These are phyloP conservation scores for Candida railenensis DNA, from an alignment of 805 yeast genomes.

Conservation along the genomic window DNA sequence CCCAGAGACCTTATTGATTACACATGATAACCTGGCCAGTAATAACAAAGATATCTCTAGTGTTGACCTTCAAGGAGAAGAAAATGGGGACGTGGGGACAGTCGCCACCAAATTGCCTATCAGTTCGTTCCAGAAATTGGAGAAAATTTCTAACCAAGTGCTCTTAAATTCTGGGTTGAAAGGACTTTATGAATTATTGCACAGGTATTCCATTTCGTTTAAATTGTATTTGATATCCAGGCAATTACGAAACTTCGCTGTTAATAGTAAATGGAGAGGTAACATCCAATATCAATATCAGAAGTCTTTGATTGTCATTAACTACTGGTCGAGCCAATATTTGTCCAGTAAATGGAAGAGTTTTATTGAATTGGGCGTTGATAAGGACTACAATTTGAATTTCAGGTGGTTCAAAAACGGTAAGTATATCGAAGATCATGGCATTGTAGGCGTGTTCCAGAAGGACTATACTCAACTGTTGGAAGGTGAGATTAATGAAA, in stretches of 20 bases:
- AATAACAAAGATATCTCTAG: neutral
- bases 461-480: neutral
- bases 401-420: conserved; percentile 68
- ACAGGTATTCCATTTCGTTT: conserved; percentile 60
- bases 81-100: neutral
- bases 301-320: conserved; percentile 51
- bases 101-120: conserved; percentile 30
- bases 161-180: conserved; percentile 46
- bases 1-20: conserved; percentile 31
- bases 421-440: conserved; percentile 17
- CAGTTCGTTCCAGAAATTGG: conserved; percentile 42
- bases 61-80: neutral
- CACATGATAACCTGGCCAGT: conserved; percentile 16
- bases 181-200: conserved; percentile 57
- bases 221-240: conserved; percentile 60
- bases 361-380: conserved; percentile 62
- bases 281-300: conserved; percentile 58
- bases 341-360: conserved; percentile 49
- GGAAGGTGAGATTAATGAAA: neutral
- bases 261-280: conserved; percentile 55
- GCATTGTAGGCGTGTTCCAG: neutral
- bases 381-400: conserved; percentile 43
- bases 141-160: conserved; percentile 52
- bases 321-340: conserved; percentile 58
- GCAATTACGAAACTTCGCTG: conserved; percentile 49